Base-by-base conservation (phyloP, 1,139 yeast species). In the Kluyveromyces sp. region DNA sequence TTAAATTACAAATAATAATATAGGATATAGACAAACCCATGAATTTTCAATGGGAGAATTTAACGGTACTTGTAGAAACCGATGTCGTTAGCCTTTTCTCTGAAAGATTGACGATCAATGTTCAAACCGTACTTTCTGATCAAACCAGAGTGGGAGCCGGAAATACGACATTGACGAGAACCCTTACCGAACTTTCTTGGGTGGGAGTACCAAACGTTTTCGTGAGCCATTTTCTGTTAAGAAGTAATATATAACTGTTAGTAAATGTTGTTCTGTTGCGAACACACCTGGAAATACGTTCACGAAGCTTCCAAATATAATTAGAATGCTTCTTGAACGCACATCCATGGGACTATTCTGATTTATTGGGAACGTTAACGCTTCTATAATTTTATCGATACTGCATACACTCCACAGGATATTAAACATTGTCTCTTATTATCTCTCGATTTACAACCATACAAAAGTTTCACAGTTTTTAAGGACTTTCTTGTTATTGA, bases 141-240 rank as follows among this genome's bases (percentile, higher is more conserved):
- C 75, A 94, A 88, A 82, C 98, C 98, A 68, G 89, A 76, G 92
- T 92, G 97, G 76, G 96, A 86, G 66, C 96, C 83, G 75, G 97
- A 90, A 79, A 90, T 90, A 78, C 98, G 95, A 82, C 97, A 90
- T 79, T 85, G 94, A 82, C 99, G 96, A 71, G 97, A 87, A 79
- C 99, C 99, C 88, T 94, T 94, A 78, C 98, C 98, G 88, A 82
- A 90, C 78, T 85, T 90, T 87, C 97, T 89, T 82, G 98, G 98
- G 96, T 92, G 98, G 77, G 97, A 90, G 84, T 77, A 92, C 98
- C 98, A 94, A 83, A 92, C 96, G 89, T 89, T 85, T 84, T 88
- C 97, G 97, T 90, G 97, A 83, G 97, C 97, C 97, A 90, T 90
- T 63, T 85, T 78, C 65, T 61, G 45, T 38, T 15, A 30, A 5